Base-by-base conservation (phyloP, 108 stramenopile species). In the Nitzschia palea region DNA sequence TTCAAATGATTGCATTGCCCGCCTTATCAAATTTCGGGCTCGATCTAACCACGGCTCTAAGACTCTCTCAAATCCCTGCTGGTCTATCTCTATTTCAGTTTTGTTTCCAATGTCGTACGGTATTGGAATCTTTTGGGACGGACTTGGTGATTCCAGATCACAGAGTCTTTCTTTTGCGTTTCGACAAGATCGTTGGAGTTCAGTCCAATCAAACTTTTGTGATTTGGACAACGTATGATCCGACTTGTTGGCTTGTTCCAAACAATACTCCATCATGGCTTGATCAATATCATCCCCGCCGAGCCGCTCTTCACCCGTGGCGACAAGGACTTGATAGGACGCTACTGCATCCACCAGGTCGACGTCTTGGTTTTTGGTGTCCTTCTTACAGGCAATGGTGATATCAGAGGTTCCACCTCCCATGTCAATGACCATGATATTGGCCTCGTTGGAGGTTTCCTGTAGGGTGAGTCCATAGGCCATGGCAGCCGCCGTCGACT, bases 331-430 rank as follows among this genome's bases (percentile, higher is more conserved):
- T 44, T 68, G 74, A 55, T 87, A 94, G 8, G 51, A 31, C 14
- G 62, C 31, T 5, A 45, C 26, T 8, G 12, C 20, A 31, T 36
- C 34, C 47, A 36, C 44, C 15, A 42, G 31, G 26, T 35, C 51
- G 17, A 20, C 54, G 55, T 68, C 55, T n/a, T 20, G 35, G 35
- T 64, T 50, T 31, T 64, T 45, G 50, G 45, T 69, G 52, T 2
- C 79, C 52, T n/a, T 2, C 47, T 42, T 62, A 34, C 48, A 67
- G 9, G 85, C 89, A 54, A 94, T 82, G 1, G 88, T 90, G 2
- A 90, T 85, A 82, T 94, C 92, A 3, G 92, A 90, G 3, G 92
- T 94, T 0, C 92, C 92, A 33, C 89, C 92, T 31, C 92, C 92
- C 87, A 90, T 89, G 54, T 94, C 92, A 56, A 94, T 87, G 1